These are phyloP conservation scores for Cercospora sp. DNA, from an alignment of 2,329 filamentous ascomycete genomes.

Conservation along the genomic window DNA sequence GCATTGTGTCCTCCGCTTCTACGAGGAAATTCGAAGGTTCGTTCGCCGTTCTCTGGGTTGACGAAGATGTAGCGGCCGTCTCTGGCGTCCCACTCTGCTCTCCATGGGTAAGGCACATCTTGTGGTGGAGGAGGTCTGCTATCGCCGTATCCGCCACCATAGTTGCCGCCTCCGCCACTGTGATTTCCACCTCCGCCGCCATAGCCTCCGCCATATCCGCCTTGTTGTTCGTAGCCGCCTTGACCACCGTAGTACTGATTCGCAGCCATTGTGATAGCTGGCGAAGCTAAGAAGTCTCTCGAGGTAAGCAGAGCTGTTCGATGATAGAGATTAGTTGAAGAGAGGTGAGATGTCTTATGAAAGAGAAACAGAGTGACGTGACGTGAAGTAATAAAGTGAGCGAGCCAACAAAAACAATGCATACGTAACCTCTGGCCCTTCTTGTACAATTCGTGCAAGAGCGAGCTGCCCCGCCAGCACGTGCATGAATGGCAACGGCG, in stretches of 20 bases:
- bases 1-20: constrained; percentile 21
- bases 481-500: background rate
- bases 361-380: background rate
- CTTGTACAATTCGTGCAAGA: background rate
- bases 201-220: constrained; percentile 8
- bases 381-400: background rate
- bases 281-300: background rate
- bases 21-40: constrained; percentile 43
- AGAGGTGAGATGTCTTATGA: background rate
- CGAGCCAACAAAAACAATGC: background rate
- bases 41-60: constrained; percentile 50
- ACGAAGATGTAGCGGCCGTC: constrained; percentile 48
- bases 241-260: constrained; percentile 16
- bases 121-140: constrained; percentile 31
- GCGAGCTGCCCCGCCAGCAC: constrained; percentile 3
- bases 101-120: constrained; percentile 46
- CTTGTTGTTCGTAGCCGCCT: constrained; percentile 8
- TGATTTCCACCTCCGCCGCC: background rate
- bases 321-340: background rate
- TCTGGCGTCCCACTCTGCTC: constrained; percentile 46
- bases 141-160: background rate
- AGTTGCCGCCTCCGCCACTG: constrained; percentile 3
- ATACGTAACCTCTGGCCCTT: background rate
- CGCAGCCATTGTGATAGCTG: background rate
- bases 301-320: background rate